Evolutionary conservation across 2,329 filamentous ascomycete species (phyloP).

Genomic region (Fusarium euwallaceae): DNA sequence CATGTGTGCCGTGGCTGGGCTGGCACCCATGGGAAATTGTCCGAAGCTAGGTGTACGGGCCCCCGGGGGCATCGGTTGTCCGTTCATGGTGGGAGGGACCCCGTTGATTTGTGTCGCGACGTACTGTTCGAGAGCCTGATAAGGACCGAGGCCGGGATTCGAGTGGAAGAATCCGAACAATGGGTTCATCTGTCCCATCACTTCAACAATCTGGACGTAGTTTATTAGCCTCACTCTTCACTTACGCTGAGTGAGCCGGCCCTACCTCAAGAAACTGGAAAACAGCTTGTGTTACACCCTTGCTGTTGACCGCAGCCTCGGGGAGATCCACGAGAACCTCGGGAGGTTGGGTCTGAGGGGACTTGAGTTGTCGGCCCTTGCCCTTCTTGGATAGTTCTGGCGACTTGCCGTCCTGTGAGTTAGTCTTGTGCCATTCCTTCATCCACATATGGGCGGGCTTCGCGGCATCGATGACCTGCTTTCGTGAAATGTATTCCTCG

Average conservation of each 20-base stretch:
- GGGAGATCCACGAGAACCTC: conserved; percentile 70
- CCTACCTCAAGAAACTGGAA: conserved; percentile 75
- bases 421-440: conserved; percentile 74
- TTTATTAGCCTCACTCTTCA: conserved; percentile 41
- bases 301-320: conserved; percentile 68
- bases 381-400: conserved; percentile 77
- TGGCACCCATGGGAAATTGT: conserved; percentile 71
- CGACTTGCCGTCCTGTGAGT: conserved; percentile 70
- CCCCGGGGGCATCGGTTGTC: conserved; percentile 62
- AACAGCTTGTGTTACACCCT: conserved; percentile 72
- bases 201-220: conserved; percentile 68
- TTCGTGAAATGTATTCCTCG: conserved; percentile 86
- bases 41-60: conserved; percentile 68
- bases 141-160: conserved; percentile 68
- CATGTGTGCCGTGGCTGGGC: conserved; percentile 71
- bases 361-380: conserved; percentile 71
- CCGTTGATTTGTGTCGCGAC: conserved; percentile 62
- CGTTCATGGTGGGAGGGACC: conserved; percentile 58
- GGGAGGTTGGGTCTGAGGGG: conserved; percentile 69
- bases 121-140: conserved; percentile 72
- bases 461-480: conserved; percentile 71
- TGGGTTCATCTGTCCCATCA: conserved; percentile 76
- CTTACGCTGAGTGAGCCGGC: conserved; percentile 31
- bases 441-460: conserved; percentile 73
- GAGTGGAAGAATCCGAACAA: conserved; percentile 70